Conservation (phyloP, 2,329 filamentous ascomycete species). For the Xylariales sp. region DNA sequence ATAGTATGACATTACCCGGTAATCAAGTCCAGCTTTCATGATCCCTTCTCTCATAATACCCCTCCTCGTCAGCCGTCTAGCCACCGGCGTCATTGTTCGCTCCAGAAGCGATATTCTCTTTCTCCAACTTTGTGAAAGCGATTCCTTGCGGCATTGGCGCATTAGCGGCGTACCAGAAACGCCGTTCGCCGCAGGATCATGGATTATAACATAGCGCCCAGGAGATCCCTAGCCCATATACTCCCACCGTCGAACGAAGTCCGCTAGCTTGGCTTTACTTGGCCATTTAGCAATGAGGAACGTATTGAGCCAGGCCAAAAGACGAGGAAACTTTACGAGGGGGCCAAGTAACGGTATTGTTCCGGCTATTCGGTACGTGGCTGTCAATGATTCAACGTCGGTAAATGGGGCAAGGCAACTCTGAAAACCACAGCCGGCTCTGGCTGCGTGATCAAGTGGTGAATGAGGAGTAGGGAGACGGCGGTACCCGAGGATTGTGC, state of each 20-base stretch:
- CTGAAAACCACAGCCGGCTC: conserved; percentile 63
- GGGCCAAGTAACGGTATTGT: conserved; percentile 65
- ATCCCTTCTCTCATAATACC: conserved; percentile 67
- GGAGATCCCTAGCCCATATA: conserved; percentile 36
- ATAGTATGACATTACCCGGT: conserved; percentile 69
- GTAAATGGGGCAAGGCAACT: conserved; percentile 68
- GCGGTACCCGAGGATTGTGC: conserved; percentile 71
- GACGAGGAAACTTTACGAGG: conserved; percentile 58
- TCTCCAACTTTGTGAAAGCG: conserved; percentile 58
- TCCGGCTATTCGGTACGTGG: conserved; percentile 68
- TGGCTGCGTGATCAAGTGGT: conserved; percentile 47
- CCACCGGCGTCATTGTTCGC: conserved; percentile 60
- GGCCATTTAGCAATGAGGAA: conserved; percentile 64
- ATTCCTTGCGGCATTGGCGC: conserved; percentile 55
- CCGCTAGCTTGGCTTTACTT: conserved; percentile 60
- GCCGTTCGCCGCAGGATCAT: conserved; percentile 59
- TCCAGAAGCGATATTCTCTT: conserved; percentile 55
- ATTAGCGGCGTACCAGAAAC: conserved; percentile 68
- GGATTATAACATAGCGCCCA: conserved; percentile 61
- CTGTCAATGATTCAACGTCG: conserved; percentile 63
- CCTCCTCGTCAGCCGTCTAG: conserved; percentile 58
- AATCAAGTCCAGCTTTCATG: conserved; percentile 66
- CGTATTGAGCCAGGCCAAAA: conserved; percentile 59
- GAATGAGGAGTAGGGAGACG: conserved; percentile 48
- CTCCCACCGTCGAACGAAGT: conserved; percentile 56